Base-by-base conservation (phyloP, 2,329 filamentous ascomycete genomes). In the Mycogone perniciosa region DNA sequence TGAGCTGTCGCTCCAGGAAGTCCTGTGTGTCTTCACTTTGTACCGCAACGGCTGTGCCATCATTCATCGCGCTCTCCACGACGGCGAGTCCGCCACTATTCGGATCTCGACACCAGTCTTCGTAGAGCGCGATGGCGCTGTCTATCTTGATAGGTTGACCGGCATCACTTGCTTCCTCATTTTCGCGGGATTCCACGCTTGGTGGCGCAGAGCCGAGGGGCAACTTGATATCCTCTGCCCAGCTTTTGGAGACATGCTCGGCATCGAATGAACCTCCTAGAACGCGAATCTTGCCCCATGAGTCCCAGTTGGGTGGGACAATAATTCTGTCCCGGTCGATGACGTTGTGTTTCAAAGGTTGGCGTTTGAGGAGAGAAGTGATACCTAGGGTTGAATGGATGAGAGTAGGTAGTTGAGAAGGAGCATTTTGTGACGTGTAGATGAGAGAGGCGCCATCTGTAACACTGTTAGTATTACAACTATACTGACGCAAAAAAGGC, bases 221-320 rank as follows among this genome's bases (percentile, higher is more conserved):
- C 44, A 75, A 77, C 62, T 90, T 84, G 46, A 93, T 86, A 57
- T 95, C 90, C 50, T 88, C 79, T 2, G 86, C 85, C 93, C 93
- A 99, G 45, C 85, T 88, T 52, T 84, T 80, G 60, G 89, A 93
- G 40, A 95, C 78, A 10, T 81, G 80, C 72, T 99, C 93, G 26
- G 95, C 88, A 58, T 97, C 89, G 61, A 97, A 97, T 0, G 85
- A 88, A 64, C 96, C 93, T 48, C 89, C 82, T 30, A 97, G 75
- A 41, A 97, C 89, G 39, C 92, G 81, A 54, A 99, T 96, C 71
- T 97, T 99, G 53, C 90, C 91, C 88, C 90, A 96, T 0, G 91
- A 96, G 68, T 99, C 93, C 93, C 93, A 99, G 67, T 96, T 96
- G 11, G 91, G 87, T 2, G 92, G 92, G 1, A 99, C 88, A 5